These are phyloP conservation scores for Agroathelia rolfsii DNA, from an alignment of 1,284 basidiomycete species.

Conservation along the genomic window DNA sequence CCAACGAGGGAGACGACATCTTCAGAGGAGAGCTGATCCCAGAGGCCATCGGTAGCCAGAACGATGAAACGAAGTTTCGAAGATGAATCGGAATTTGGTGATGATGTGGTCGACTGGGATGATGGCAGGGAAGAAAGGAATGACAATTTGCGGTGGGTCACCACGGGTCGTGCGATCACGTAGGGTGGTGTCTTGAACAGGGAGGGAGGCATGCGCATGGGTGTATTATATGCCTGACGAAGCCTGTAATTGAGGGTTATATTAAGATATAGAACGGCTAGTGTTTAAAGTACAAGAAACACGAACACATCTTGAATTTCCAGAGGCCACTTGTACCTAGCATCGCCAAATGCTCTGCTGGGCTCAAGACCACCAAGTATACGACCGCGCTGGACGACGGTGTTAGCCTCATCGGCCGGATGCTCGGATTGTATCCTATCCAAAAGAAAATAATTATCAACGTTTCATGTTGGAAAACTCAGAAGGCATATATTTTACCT, in stretches of 20 bases:
- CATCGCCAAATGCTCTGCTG: constrained; percentile 90
- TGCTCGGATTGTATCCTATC: constrained; percentile 83
- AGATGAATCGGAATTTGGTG: constrained; percentile 17
- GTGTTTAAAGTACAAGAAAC: constrained; percentile 2
- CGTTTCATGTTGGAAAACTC: not conserved
- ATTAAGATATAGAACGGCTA: constrained; percentile 3
- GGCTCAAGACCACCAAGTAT: constrained; percentile 93
- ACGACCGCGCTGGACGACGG: constrained; percentile 80
- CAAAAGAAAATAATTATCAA: constrained; percentile 11
- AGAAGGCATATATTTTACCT: constrained; percentile 39
- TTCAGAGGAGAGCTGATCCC: constrained; percentile 92
- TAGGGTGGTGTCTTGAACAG: constrained; percentile 87
- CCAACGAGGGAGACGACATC: constrained; percentile 89
- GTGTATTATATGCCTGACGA: constrained; percentile 47
- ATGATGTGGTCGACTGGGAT: constrained; percentile 13
- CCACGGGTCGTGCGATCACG: constrained; percentile 83
- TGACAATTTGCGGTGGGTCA: constrained; percentile 69
- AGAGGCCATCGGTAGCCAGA: constrained; percentile 89
- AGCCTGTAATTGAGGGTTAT: constrained; percentile 33
- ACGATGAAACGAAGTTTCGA: constrained; percentile 62
- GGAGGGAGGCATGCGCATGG: constrained; percentile 50
- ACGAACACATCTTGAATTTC: constrained; percentile 66
- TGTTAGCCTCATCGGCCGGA: constrained; percentile 68
- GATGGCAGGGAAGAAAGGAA: constrained; percentile 24
- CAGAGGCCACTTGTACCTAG: constrained; percentile 84